These are phyloP conservation scores for Talaromyces adpressus DNA, from an alignment of 495 filamentous ascomycete species.

Conservation along the genomic window DNA sequence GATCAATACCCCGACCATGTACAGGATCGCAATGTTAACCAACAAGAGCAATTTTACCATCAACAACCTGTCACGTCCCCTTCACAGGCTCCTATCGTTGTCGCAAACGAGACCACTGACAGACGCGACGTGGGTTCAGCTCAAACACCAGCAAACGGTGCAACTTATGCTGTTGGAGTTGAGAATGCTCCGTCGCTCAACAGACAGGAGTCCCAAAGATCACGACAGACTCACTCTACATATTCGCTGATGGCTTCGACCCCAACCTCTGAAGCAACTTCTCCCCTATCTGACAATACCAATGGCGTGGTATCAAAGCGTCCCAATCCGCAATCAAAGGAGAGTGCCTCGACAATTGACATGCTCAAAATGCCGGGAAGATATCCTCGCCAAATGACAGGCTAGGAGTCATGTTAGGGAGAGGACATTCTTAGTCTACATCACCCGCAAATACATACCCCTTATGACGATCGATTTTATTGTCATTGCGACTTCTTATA, in stretches of 20 bases:
- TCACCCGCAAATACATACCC: background rate
- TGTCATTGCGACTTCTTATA: background rate
- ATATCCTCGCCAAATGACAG: conserved; percentile 20
- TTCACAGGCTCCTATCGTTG: conserved; percentile 5
- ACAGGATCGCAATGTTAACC: conserved; percentile 8
- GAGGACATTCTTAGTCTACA: conserved; percentile 1
- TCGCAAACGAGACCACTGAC: conserved; percentile 2
- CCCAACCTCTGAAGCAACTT: conserved; percentile 3
- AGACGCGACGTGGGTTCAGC: conserved; percentile 19
- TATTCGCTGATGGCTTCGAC: conserved; percentile 6
- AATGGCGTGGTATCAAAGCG: conserved; percentile 11
- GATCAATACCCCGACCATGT: background rate
- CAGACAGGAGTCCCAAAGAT: conserved; percentile 8
- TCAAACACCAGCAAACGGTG: background rate
- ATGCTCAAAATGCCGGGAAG: conserved; percentile 31
- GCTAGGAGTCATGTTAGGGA: background rate
- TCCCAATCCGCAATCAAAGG: conserved; percentile 19
- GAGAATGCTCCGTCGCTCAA: background rate
- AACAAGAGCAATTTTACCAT: conserved; percentile 21
- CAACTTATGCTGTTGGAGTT: conserved; percentile 1
- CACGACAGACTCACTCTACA: conserved; percentile 9
- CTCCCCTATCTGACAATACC: conserved; percentile 7
- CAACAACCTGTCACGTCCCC: conserved; percentile 13
- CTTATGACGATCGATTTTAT: background rate
- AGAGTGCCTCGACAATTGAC: conserved; percentile 23